Evolutionary conservation across 2,329 filamentous ascomycete genomes (phyloP), one percentile per base, ranked within the genome.

Genomic region (Moelleriella libera): DNA sequence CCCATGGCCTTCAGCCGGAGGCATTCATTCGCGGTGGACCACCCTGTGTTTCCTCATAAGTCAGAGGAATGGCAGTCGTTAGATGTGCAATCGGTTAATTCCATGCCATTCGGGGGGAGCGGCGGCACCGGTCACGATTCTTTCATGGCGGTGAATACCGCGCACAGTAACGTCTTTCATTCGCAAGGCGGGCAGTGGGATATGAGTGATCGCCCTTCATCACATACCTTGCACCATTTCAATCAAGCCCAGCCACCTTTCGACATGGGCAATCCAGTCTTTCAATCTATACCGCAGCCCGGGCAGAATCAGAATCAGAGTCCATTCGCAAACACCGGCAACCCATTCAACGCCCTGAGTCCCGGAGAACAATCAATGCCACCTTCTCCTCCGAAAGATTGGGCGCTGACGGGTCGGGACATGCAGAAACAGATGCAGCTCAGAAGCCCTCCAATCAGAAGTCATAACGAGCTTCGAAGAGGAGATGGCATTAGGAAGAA

Each of bases 401-500:
- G 75, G 72, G 68, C 74, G 59, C 61, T 64, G 48, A 63, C 63
- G 63, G 66, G 68, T 50, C 71, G 74, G 54, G 63, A 67, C 45
- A 67, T 75, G 63, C 66, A 67, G 51, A 80, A 80, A 67, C 72
- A 76, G 56, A 80, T 84, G 72, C 74, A 68, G 34, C 76, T 80
- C 41, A 77, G 77, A 61, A 89, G 78, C 64, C 79, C 85, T 30
- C 72, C 76, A 48, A 76, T 83, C 64, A 78, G 80, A 60, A 84
- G 77, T 56, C 84, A 85, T 68, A 88, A 88, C 51, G 83, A 89
- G 48, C 71, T 86, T 64, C 75, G 80, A 52, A 78, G 86, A 56
- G 81, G 87, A 48, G 88, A 94, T 57, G 88, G 92, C 51, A 94
- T 97, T 65, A 80, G 92, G 59, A 98, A 98, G 81, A 97, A 97